Evolutionary conservation across 2,329 filamentous ascomycete genomes (phyloP), one percentile per base, ranked within the genome.

Genomic region (Colletotrichum sp.): DNA sequence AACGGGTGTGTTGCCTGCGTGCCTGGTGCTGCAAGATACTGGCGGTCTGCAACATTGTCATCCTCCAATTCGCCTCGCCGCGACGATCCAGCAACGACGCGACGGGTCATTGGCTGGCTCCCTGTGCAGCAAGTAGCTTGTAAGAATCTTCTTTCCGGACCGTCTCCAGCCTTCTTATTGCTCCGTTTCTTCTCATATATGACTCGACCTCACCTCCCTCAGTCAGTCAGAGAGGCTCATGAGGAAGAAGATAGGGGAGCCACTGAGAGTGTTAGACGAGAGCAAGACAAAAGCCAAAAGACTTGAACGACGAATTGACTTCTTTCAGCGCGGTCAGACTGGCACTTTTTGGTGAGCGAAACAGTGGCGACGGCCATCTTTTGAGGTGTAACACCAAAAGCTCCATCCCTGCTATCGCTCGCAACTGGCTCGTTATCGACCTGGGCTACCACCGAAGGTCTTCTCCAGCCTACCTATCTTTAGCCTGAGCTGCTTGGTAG

Each of bases 1-100:
- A 48, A 70, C 61, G 62, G 70, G 43, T 61, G 61, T 58, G 64
- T 64, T 56, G 69, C 69, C 62, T 66, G 66, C 60, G 39, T 48
- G 39, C 18, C 5, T 48, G 39, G 39, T 70, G 28, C 73, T 73
- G 73, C 69, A 68, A 56, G 56, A 75, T 75, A 68, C 72, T 75
- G 70, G 69, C 73, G 62, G 73, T 75, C 73, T 75, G 73, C 73
- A 62, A 75, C 68, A 71, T 69, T 61, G 36, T 52, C 72, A 74
- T 66, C 67, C 68, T 15, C 30, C 72, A 67, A 67, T 52, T 62
- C 69, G 62, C 52, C 62, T 58, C 69, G 73, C 64, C 55, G 70
- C 70, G 69, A 60, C 73, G 70, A 75, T 75, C 73, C 43, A 64
- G 73, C 62, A 34, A 64, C 62, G 34, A 68, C 62, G 64, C 64